Base-by-base conservation (phyloP, 2,329 filamentous ascomycete species). In the Clathrospora elynae region DNA sequence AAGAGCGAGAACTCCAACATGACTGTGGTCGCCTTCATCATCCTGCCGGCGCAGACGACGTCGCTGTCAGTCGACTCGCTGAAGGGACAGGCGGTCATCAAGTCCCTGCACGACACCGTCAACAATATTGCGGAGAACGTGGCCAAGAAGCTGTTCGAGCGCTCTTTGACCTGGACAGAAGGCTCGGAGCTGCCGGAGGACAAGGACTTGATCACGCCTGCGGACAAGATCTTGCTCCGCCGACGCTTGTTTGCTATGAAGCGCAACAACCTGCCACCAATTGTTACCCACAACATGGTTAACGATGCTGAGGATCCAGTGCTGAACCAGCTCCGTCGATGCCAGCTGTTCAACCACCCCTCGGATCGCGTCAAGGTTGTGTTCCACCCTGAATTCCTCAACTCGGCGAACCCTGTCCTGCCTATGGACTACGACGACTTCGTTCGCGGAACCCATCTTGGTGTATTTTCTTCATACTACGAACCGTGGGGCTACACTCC, bases 401-500 rank as follows among this genome's bases (percentile, higher is more conserved):
- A 91, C 77, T 95, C 92, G 1, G 86, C 90, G 41, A 97, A 96
- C 74, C 92, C 93, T 0, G 91, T 99, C 2, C 79, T 99, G 22
- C 91, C 93, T 12, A 80, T 99, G 65, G 93, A 97, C 74, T 97
- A 99, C 64, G 93, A 99, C 64, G 93, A 99, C 71, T 99, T 99
- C 67, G 93, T 99, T 30, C 89, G 93, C 41, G 93, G 93, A 54
- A 97, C 92, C 26, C 92, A 99, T 72, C 76, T 99, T 66, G 93
- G 93, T 62, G 84, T 99, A 43, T 99, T 99, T 74, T 81, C 92
- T 16, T 97, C 93, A 2, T 97, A 97, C 81, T 99, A 99, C 71
- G 93, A 99, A 75, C 93, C 93, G 6, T 99, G 93, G 93, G 93
- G 93, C 31, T 99, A 99, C 73, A 99, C 93, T 2, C 93, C 92